These are phyloP conservation scores for Steccherinum ochraceum DNA, from an alignment of 768 basidiomycete species.

Conservation along the genomic window DNA sequence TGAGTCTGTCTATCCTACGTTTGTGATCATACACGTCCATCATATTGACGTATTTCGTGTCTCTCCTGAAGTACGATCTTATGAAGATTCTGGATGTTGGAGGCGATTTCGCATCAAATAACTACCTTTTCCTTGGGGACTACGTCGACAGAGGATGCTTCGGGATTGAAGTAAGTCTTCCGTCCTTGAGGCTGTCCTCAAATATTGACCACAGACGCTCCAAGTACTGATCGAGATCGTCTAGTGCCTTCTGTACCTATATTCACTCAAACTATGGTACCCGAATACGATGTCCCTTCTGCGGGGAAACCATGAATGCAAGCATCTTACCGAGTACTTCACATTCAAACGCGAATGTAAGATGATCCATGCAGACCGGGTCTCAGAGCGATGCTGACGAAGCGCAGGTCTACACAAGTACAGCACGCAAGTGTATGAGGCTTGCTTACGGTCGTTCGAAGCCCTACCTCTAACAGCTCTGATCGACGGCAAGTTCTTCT, in stretches of 20 bases:
- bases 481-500: slow-evolving; percentile 94
- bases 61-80: slow-evolving; percentile 71
- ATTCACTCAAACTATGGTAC: slow-evolving; percentile 86
- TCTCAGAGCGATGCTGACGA: neutral
- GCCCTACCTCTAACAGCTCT: slow-evolving; percentile 87
- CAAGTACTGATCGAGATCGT: neutral
- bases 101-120: slow-evolving; percentile 74
- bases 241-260: slow-evolving; percentile 88
- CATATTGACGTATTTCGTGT: no score
- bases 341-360: slow-evolving; percentile 96
- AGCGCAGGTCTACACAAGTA: slow-evolving; percentile 83
- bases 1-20: slow-evolving; percentile 26
- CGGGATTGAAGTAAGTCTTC: slow-evolving; percentile 54
- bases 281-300: slow-evolving; percentile 79
- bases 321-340: slow-evolving; percentile 95
- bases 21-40: neutral
- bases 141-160: slow-evolving; percentile 98
- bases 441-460: slow-evolving; percentile 85
- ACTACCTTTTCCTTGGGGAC: slow-evolving; percentile 92
- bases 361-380: slow-evolving; percentile 15
- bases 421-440: slow-evolving; percentile 80
- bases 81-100: slow-evolving; percentile 98
- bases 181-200: neutral
- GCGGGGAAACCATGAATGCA: slow-evolving; percentile 96
- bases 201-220: neutral